Conservation (phyloP, 139 green algal species). For the Chlorella sp. region DNA sequence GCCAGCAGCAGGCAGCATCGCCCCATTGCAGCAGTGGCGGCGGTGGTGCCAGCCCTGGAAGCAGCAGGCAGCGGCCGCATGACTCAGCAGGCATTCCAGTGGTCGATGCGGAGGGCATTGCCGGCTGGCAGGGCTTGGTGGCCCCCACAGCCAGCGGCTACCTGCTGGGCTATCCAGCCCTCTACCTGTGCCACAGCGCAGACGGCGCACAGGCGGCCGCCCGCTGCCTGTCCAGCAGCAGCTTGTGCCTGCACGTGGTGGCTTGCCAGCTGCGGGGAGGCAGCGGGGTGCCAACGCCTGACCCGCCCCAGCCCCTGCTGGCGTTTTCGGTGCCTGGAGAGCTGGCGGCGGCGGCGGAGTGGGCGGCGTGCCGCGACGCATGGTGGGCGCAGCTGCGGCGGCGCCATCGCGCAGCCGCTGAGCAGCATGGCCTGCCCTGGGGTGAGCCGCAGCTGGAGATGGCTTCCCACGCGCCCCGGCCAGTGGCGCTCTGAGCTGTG, state of each 20-base stretch:
- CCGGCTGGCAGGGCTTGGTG: constrained; percentile 9
- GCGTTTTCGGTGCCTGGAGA: constrained; percentile 26
- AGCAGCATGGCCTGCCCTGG: background rate
- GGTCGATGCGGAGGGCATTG: background rate
- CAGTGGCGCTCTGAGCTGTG: background rate
- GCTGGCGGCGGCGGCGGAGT: background rate
- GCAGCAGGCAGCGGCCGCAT: background rate
- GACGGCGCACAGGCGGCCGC: constrained; percentile 34
- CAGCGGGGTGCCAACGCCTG: background rate
- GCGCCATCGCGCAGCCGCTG: background rate
- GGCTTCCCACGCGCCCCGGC: background rate
- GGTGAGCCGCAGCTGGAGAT: background rate
- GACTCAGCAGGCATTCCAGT: background rate
- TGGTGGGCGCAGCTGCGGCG: background rate
- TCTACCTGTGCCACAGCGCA: constrained; percentile 56
- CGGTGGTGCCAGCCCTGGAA: background rate
- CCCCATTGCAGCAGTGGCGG: background rate
- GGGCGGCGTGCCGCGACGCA: background rate
- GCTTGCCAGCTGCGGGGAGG: background rate
- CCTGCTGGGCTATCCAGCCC: constrained; percentile 73
- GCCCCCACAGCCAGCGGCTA: constrained; percentile 74
- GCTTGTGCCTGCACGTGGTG: constrained; percentile 41
- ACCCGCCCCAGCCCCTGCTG: constrained; percentile 12
- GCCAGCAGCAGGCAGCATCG: background rate
- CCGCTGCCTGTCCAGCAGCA: constrained; percentile 43